Base-by-base conservation (phyloP, 352 stramenopile genomes). In the Pythium periplocum region DNA sequence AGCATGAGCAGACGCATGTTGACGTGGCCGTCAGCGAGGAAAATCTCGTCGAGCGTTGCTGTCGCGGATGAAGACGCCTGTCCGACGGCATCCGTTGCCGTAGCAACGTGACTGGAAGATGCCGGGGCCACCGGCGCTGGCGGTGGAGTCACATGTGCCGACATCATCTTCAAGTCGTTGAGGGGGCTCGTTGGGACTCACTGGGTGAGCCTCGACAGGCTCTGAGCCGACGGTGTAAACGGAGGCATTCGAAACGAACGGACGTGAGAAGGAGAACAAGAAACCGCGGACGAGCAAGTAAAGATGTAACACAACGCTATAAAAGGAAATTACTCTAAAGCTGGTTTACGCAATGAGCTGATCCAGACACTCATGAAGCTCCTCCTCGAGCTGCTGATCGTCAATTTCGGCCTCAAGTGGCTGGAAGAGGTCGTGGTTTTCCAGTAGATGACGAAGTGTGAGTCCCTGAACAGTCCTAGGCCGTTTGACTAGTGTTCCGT, bases 1-100 rank as follows among this genome's bases (percentile, higher is more conserved):
- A 86, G 76, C 72, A 90, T 88, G 8, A 90, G 57, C 9, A 76
- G 49, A 6, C 73, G 76, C 64, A 93, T 80, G 59, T 90, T 73
- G 32, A 90, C 69, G 36, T 62, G 70, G 52, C 75, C 81, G 41
- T 83, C 71, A 2, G 53, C 40, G 3, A 58, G 41, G 31, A 87
- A 58, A 45, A 83, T 75, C 37, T 69, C 53, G 30, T 71, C 67
- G 17, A 26, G 17, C 17, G 17, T 26, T 26, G 17, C 17, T 26
- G 17, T 26, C 17, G 17, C 17, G 17, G 17, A 26, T 26, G 17
- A 26, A 26, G 17, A 26, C 17, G 17, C 17, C 17, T 26, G 17
- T 26, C 17, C 17, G 58, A 30, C 26, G 44, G 17, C 26, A 45
- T 53, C 6, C 40, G 33, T 39, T 11, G 64, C 17, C 48, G 39